phyloP scores from a whole-genome alignment of 2,329 filamentous ascomycete species.

The Diplocarpon rosae region DNA sequence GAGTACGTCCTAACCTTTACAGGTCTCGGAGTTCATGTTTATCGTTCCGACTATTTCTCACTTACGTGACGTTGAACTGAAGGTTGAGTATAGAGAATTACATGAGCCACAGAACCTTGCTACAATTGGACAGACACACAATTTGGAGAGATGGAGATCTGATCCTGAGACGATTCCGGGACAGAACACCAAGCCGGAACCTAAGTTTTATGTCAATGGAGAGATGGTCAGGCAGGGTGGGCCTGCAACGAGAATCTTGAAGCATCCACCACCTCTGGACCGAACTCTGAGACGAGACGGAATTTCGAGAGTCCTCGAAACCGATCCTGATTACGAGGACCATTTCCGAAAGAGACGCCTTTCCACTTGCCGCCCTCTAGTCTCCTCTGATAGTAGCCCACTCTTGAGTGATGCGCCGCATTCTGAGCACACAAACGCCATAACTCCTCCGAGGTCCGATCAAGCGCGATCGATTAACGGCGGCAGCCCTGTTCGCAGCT shows the following conservation, averaged over 20 bases:
- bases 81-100: constrained; percentile 46
- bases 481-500: constrained; percentile 16
- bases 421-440: constrained; percentile 19
- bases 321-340: constrained; percentile 45
- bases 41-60: constrained; percentile 47
- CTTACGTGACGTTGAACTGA: constrained; percentile 42
- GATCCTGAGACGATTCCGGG: constrained; percentile 44
- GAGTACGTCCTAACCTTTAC: constrained; percentile 10
- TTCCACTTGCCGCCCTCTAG: constrained; percentile 6
- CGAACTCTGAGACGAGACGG: constrained; percentile 44
- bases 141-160: constrained; percentile 41
- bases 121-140: constrained; percentile 8
- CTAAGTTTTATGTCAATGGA: constrained; percentile 49
- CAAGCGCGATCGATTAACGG: constrained; percentile 25
- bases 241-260: constrained; percentile 36
- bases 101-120: constrained; percentile 10
- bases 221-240: constrained; percentile 40
- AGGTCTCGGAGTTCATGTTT: constrained; percentile 53
- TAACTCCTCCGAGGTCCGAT: constrained; percentile 25
- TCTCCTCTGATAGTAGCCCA: constrained; percentile 8
- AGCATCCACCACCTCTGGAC: constrained; percentile 38
- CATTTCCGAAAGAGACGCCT: constrained; percentile 48
- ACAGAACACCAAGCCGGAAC: constrained; percentile 43
- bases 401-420: constrained; percentile 6
- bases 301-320: constrained; percentile 39